A percentile compares a stretch with the other conserved stretches of the same genome.
These are phyloP conservation scores for Xylariaceae sp. DNA, from an alignment of 2,329 filamentous ascomycete species.

Conservation along the genomic window DNA sequence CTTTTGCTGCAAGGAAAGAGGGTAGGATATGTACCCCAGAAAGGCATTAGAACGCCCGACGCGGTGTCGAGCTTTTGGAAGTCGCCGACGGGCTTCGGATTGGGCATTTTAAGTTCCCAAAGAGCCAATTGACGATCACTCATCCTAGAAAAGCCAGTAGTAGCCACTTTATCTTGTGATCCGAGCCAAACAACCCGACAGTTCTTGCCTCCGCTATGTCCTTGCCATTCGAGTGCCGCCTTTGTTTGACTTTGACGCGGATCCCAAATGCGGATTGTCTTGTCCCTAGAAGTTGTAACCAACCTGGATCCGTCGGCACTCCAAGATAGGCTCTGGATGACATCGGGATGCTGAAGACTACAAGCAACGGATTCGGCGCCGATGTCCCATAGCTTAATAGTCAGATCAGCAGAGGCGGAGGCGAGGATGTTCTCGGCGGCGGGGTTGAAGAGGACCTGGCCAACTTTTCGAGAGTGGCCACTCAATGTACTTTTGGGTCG, in stretches of 20 bases:
- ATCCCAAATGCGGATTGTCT: slow-evolving; percentile 98
- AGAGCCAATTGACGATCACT: slow-evolving; percentile 93
- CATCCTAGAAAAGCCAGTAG: slow-evolving; percentile 97
- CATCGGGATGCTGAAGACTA: slow-evolving; percentile 80
- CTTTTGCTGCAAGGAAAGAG: slow-evolving; percentile 1
- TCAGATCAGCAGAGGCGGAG: slow-evolving; percentile 91
- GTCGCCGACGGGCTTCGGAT: slow-evolving; percentile 79
- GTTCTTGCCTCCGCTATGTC: slow-evolving; percentile 94
- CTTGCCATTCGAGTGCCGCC: slow-evolving; percentile 76
- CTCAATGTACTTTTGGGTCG: slow-evolving; percentile 74
- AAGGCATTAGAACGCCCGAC: slow-evolving; percentile 97
- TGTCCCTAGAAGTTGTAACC: slow-evolving; percentile 92
- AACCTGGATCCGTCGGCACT: slow-evolving; percentile 82
- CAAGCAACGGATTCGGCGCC: slow-evolving; percentile 70
- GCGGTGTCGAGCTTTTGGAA: slow-evolving; percentile 91
- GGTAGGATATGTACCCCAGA: slow-evolving; percentile 67
- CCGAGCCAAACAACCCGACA: slow-evolving; percentile 96
- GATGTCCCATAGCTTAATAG: slow-evolving; percentile 94
- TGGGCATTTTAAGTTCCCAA: slow-evolving; percentile 92
- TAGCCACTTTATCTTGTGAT: slow-evolving; percentile 92
- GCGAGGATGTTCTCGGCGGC: slow-evolving; percentile 93
- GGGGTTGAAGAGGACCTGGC: slow-evolving; percentile 96
- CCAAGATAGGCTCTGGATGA: slow-evolving; percentile 95
- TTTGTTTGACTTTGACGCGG: slow-evolving; percentile 91
- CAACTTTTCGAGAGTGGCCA: slow-evolving; percentile 92